Conservation (phyloP, 75 land plant genomes). For the Adiantum capillusveneris region DNA sequence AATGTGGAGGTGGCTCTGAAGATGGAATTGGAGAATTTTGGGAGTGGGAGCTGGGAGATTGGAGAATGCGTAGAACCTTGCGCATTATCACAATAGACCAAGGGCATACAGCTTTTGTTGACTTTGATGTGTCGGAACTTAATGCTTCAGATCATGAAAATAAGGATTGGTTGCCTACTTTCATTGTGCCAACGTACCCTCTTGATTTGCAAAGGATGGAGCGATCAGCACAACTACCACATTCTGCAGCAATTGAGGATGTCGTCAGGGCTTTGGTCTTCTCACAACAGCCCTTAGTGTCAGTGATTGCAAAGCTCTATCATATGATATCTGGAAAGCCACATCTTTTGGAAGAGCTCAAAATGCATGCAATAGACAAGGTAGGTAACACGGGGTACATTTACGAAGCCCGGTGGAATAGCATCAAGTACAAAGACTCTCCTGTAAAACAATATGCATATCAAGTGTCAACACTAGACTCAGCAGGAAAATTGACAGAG, state of each 20-base stretch:
- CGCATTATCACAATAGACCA: slow-evolving; percentile 78
- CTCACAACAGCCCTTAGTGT: slow-evolving; percentile 36
- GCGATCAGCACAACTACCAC: slow-evolving; percentile 20
- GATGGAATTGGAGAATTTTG: slow-evolving; percentile 48
- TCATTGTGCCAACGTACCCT: slow-evolving; percentile 88
- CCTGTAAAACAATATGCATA: slow-evolving; percentile 54
- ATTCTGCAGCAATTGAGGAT: slow-evolving; percentile 21
- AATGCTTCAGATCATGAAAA: not conserved
- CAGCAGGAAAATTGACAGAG: slow-evolving; percentile 23
- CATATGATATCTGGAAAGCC: slow-evolving; percentile 42
- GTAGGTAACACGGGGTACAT: slow-evolving; percentile 32
- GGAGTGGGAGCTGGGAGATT: slow-evolving; percentile 99
- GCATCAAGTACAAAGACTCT: slow-evolving; percentile 51
- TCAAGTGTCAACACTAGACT: slow-evolving; percentile 54
- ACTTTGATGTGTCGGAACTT: slow-evolving; percentile 26
- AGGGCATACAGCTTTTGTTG: slow-evolving; percentile 74
- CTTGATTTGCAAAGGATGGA: slow-evolving; percentile 78
- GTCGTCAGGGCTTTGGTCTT: slow-evolving; percentile 69
- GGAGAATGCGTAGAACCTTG: slow-evolving; percentile 75
- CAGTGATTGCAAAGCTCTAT: slow-evolving; percentile 56
- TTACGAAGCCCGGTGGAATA: slow-evolving; percentile 58
- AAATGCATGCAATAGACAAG: slow-evolving; percentile 35
- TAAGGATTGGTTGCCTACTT: slow-evolving; percentile 27
- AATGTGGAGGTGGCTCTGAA: slow-evolving; percentile 8
- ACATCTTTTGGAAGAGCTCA: slow-evolving; percentile 33